Evolutionary conservation across 148 eudicot genomes (phyloP).

Genomic region (Camellia japonica): DNA sequence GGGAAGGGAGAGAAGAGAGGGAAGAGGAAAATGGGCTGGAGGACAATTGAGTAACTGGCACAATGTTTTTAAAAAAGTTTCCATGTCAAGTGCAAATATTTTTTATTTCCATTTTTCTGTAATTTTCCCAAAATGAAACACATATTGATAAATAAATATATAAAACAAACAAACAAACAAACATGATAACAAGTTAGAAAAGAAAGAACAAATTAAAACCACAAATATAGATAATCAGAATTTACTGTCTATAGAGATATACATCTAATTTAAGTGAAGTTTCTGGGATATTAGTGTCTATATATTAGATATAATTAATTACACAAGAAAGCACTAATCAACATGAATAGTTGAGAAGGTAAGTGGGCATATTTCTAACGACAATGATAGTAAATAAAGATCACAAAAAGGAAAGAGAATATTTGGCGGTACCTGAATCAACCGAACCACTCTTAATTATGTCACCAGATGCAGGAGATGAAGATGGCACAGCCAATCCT

Average conservation of each 20-base stretch:
- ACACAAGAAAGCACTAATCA: neutral
- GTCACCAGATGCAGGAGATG: conserved; percentile 1
- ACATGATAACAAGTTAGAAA: too few species aligned
- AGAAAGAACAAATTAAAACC: too few species aligned
- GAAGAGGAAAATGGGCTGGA: neutral
- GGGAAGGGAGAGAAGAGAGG: neutral
- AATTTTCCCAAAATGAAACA: too few species aligned
- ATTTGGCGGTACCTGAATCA: conserved; percentile 31
- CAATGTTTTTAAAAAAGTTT: too few species aligned
- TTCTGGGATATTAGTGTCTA: neutral
- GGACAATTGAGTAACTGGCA: too few species aligned
- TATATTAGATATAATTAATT: neutral
- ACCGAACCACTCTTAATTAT: conserved; percentile 14
- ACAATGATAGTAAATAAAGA: neutral
- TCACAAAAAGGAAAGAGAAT: neutral
- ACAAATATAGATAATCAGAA: too few species aligned
- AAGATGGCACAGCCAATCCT: neutral
- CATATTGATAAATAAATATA: too few species aligned
- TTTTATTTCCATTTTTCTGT: too few species aligned
- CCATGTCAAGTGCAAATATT: too few species aligned
- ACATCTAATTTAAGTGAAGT: neutral
- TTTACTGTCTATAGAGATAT: too few species aligned
- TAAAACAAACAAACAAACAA: too few species aligned
- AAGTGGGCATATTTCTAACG: too few species aligned
- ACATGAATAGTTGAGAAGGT: neutral